Base-by-base conservation (phyloP, 2,329 filamentous ascomycete genomes). In the Aureobasidium uvarum region DNA sequence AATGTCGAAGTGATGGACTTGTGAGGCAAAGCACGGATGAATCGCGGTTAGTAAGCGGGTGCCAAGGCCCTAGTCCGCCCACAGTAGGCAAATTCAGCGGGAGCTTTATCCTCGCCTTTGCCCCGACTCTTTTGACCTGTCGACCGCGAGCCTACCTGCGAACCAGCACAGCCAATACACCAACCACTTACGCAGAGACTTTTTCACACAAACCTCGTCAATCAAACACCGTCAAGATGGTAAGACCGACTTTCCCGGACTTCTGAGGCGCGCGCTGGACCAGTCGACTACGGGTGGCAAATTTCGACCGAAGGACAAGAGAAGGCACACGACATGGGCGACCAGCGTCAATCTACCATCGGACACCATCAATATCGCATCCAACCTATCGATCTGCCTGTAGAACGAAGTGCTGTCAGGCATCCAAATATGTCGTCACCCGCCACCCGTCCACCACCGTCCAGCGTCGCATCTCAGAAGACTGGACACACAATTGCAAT, bases 121-220 rank as follows among this genome's bases (percentile, higher is more conserved):
- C 60, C 60, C 60, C 46, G 48, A 52, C 60, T 63, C 60, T 63
- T 46, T 63, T 43, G 48, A 63, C 60, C 60, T 63, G 60, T 63
- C 60, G 60, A 63, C 60, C 60, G 60, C 60, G 60, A 63, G 60
- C 60, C 48, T 63, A 63, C 60, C 60, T 63, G 60, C 60, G 60
- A 63, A 33, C 25, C 28, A 63, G 60, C 60, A 63, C 60, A 51
- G 59, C 25, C 60, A 63, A 63, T 38, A 28, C 36, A 43, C 20
- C 60, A 63, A 62, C 48, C 36, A 52, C 38, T 63, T 63, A 63
- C 60, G 60, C 60, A 63, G 48, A 63, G 60, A 63, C 60, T 54
- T 43, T 43, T 43, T 33, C 38, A 63, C 48, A 16, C 23, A 63
- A 63, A 52, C 20, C 59, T 63, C 36, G 60, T 52, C 60, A 63